phyloP scores from a whole-genome alignment of 345 rosid species.

The Populus deltoides region DNA sequence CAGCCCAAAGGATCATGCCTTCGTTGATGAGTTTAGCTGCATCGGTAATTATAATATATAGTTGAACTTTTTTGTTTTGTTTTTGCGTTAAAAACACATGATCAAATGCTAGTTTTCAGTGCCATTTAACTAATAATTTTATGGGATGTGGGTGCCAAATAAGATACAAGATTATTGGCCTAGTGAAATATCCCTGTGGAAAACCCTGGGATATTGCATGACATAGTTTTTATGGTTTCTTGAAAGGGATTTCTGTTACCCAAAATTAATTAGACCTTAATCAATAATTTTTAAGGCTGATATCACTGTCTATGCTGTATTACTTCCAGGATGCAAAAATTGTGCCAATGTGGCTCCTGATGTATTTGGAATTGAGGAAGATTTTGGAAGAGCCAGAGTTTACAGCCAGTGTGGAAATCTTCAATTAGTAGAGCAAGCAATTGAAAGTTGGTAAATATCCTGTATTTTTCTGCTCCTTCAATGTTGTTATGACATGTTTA shows the following conservation, averaged over 20 bases:
- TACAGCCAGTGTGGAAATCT: slow-evolving; percentile 63
- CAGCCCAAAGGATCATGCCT: slow-evolving; percentile 58
- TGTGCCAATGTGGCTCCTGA: slow-evolving; percentile 78
- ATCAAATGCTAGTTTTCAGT: too few relatives aligned
- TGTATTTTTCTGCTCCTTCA: background rate
- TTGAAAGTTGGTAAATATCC: slow-evolving; percentile 73
- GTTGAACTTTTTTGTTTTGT: too few relatives aligned
- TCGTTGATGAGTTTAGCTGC: slow-evolving; percentile 96
- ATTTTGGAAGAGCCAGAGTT: slow-evolving; percentile 90
- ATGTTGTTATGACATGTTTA: background rate
- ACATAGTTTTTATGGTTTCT: too few relatives aligned
- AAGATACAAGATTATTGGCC: too few relatives aligned
- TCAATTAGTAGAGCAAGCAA: slow-evolving; percentile 66
- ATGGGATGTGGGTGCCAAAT: too few relatives aligned
- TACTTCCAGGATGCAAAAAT: slow-evolving; percentile 77
- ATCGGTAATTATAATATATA: slow-evolving; percentile 48
- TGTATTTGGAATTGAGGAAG: slow-evolving; percentile 83
- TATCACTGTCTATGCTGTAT: background rate
- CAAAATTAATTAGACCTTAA: too few relatives aligned
- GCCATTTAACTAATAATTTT: too few relatives aligned
- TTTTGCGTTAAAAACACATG: too few relatives aligned
- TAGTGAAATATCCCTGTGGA: too few relatives aligned
- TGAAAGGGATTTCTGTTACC: too few relatives aligned
- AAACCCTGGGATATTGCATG: too few relatives aligned
- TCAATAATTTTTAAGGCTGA: background rate